Evolutionary conservation across 2,329 filamentous ascomycete genomes (phyloP).

Genomic region (Penicillium aurantiogriseum): DNA sequence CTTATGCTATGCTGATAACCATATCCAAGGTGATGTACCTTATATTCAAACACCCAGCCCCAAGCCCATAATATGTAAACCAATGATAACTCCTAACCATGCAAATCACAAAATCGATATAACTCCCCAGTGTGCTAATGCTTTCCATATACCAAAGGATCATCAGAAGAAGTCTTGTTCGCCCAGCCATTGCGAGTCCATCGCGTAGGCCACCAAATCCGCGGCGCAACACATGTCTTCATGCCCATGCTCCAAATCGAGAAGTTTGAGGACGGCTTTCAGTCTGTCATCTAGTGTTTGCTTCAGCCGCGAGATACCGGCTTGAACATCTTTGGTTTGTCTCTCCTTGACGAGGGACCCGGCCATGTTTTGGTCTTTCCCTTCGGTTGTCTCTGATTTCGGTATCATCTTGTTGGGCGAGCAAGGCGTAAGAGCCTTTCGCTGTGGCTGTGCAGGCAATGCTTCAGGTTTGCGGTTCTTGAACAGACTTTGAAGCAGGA

Average conservation of each 20-base stretch:
- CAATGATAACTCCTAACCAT: not conserved
- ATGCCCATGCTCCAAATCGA: constrained; percentile 40
- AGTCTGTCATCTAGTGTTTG: constrained; percentile 35
- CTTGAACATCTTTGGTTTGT: constrained; percentile 14
- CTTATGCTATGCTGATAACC: not conserved
- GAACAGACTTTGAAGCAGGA: constrained; percentile 58
- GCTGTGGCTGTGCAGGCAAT: constrained; percentile 8
- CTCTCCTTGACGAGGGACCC: constrained; percentile 6
- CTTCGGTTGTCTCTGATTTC: constrained; percentile 4
- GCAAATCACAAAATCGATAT: not conserved
- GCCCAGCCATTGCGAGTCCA: constrained; percentile 42
- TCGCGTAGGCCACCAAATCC: constrained; percentile 45
- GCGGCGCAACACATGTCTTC: constrained; percentile 45
- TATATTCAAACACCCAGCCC: not conserved
- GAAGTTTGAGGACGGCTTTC: constrained; percentile 32
- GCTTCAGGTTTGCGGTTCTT: constrained; percentile 33
- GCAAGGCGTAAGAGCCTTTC: constrained; percentile 34
- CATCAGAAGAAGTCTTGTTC: constrained; percentile 40
- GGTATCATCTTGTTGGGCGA: constrained; percentile 31
- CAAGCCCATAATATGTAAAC: not conserved
- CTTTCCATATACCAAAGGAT: not conserved
- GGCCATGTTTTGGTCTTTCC: not conserved
- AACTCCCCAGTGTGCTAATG: not conserved
- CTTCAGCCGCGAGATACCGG: constrained; percentile 26
- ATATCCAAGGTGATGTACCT: not conserved